Conservation (phyloP, 1,284 basidiomycete species). For the Sporisorium exsertum region DNA sequence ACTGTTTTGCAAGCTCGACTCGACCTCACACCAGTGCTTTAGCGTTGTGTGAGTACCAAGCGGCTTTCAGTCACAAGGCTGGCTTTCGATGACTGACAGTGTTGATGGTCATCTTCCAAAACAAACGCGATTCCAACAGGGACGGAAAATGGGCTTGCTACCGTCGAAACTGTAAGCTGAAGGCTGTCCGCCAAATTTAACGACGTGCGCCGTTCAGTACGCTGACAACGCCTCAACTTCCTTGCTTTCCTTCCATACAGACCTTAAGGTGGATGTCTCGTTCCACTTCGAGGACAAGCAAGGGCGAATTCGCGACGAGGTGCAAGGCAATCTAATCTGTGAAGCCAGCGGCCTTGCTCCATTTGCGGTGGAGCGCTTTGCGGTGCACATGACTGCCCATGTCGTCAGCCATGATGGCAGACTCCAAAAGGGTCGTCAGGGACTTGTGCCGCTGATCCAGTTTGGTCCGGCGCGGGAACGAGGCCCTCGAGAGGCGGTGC, state of each 20-base stretch:
- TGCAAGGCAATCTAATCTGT: constrained; percentile 17
- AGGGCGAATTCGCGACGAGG: constrained; percentile 14
- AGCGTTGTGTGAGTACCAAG: constrained; percentile 25
- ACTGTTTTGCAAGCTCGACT: constrained; percentile 37
- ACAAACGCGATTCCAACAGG: neutral
- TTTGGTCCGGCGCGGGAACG: constrained; percentile 49
- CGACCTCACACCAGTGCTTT: constrained; percentile 49
- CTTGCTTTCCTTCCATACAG: neutral
- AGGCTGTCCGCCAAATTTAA: neutral
- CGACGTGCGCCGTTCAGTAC: neutral
- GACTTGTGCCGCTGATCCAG: constrained; percentile 43
- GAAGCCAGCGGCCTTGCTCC: neutral
- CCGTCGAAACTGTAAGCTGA: constrained; percentile 36
- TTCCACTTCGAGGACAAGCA: constrained; percentile 28
- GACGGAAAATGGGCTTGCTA: constrained; percentile 56
- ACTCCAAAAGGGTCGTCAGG: constrained; percentile 24
- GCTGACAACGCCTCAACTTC: neutral
- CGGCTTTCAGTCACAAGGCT: neutral
- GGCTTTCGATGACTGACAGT: neutral
- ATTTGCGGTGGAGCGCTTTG: constrained; percentile 25
- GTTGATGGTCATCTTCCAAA: neutral
- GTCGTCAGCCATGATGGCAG: constrained; percentile 23
- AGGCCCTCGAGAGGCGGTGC: constrained; percentile 35
- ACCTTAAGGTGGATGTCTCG: constrained; percentile 44
- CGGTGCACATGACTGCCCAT: constrained; percentile 35